phyloP scores from a whole-genome alignment of 2,329 filamentous ascomycete species.

The Stachybotrys echinatus region DNA sequence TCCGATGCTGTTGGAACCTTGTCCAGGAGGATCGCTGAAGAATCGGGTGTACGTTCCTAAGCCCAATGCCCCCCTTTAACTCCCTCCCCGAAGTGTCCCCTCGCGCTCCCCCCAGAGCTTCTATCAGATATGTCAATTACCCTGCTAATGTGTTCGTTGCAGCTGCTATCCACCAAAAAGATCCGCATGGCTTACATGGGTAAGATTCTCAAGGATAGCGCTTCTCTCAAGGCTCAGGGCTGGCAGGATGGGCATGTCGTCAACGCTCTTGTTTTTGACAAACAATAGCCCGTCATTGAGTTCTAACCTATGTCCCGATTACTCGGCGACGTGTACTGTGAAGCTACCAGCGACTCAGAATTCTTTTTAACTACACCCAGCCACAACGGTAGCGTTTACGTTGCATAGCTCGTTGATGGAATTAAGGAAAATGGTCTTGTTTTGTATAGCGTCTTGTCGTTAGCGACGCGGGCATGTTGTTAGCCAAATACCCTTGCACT shows the following conservation, averaged over 20 bases:
- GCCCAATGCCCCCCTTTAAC: not conserved
- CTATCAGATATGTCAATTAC: not conserved
- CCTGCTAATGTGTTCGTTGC: not conserved
- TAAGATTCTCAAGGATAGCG: slow-evolving; percentile 66
- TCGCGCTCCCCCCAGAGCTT: not conserved
- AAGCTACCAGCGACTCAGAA: too few relatives aligned
- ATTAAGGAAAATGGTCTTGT: too few relatives aligned
- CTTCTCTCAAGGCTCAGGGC: slow-evolving; percentile 61
- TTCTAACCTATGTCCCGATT: too few relatives aligned
- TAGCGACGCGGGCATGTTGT: slow-evolving; percentile 5
- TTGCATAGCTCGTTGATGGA: too few relatives aligned
- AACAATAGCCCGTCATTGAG: slow-evolving; percentile 20
- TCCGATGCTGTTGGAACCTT: slow-evolving; percentile 61
- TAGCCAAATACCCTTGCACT: not conserved
- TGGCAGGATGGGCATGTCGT: slow-evolving; percentile 73
- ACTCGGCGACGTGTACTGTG: too few relatives aligned
- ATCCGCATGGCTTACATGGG: slow-evolving; percentile 77
- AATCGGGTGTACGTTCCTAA: slow-evolving; percentile 51
- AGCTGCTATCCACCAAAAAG: slow-evolving; percentile 54
- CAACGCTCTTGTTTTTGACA: slow-evolving; percentile 66
- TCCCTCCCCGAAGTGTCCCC: too few relatives aligned
- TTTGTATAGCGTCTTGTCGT: too few relatives aligned
- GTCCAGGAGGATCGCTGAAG: slow-evolving; percentile 55
- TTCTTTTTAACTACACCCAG: too few relatives aligned
- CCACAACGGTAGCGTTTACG: too few relatives aligned